Evolutionary conservation across 306 rosid genomes (phyloP).

Genomic region (Argentina anserina): DNA sequence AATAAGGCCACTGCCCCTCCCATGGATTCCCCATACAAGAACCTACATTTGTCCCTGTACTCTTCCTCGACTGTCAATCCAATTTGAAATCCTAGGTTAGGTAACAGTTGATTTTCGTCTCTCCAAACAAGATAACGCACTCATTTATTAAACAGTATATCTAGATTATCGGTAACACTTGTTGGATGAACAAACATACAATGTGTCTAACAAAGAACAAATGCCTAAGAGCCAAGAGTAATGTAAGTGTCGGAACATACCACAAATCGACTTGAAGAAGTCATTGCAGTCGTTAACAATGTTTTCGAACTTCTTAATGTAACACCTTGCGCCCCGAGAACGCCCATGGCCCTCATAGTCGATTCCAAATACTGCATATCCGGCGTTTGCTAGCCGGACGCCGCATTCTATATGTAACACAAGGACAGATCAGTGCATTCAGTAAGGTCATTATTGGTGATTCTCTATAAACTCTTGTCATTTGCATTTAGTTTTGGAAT

Average conservation of each 20-base stretch:
- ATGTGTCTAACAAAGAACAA: not conserved
- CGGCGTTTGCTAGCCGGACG: conserved; percentile 47
- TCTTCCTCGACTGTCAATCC: conserved; percentile 41
- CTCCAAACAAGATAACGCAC: not conserved
- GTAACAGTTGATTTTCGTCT: not conserved
- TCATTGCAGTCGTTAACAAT: conserved; percentile 55
- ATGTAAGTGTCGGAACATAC: too few species aligned
- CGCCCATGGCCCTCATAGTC: conserved; percentile 88
- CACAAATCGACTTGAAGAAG: conserved; percentile 58
- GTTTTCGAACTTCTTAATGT: conserved; percentile 62
- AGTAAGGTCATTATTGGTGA: not conserved
- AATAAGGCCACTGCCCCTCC: conserved; percentile 79
- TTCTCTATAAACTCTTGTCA: not conserved
- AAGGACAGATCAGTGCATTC: not conserved
- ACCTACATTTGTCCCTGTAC: conserved; percentile 48
- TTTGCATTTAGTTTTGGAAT: not conserved
- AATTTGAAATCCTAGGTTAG: not conserved
- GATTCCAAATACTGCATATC: conserved; percentile 74
- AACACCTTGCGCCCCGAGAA: conserved; percentile 74
- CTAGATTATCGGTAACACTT: not conserved
- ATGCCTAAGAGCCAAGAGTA: not conserved
- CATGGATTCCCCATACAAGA: conserved; percentile 94
- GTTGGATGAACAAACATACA: not conserved
- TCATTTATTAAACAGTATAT: not conserved
- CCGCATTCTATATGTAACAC: conserved; percentile 54